Percentiles rank a stretch among this genome's conserved stretches.
These are phyloP conservation scores for Psidium friedrichsthalianum DNA, from an alignment of 345 rosid genomes.

Conservation along the genomic window DNA sequence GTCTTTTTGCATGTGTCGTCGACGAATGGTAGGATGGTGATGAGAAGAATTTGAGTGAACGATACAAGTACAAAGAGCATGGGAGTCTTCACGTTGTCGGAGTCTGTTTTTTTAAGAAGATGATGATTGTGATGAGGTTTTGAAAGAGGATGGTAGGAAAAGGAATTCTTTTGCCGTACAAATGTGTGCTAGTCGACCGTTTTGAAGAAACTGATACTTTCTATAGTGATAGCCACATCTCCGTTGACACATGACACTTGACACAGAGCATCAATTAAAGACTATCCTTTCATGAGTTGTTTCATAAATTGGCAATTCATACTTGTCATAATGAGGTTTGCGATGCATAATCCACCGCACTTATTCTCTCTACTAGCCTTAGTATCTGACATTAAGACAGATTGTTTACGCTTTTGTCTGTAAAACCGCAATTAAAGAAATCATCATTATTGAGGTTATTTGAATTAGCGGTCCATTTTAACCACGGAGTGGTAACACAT, in stretches of 20 bases:
- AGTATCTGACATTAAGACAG: not conserved
- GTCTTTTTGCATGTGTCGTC: conserved; percentile 5
- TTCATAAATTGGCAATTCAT: not conserved
- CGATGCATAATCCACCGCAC: not conserved
- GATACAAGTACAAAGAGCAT: not conserved
- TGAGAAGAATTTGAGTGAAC: not conserved
- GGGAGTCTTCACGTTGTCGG: not conserved
- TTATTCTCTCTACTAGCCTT: not conserved
- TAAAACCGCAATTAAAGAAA: not conserved
- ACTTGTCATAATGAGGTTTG: not conserved
- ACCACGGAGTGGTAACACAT: too few species aligned
- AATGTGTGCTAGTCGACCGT: not conserved
- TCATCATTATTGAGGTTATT: not conserved
- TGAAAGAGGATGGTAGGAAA: not conserved
- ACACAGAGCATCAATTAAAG: too few species aligned
- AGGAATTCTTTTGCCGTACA: not conserved
- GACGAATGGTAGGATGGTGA: not conserved
- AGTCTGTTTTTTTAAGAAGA: not conserved
- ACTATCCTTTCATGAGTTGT: too few species aligned
- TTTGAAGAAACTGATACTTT: not conserved
- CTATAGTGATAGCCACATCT: not conserved
- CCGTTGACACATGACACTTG: not conserved
- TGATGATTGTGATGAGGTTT: not conserved
- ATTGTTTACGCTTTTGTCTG: not conserved
- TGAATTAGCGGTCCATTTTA: too few species aligned